Conservation (phyloP, 2,329 filamentous ascomycete species). For the Hymenoscyphus repandus region DNA sequence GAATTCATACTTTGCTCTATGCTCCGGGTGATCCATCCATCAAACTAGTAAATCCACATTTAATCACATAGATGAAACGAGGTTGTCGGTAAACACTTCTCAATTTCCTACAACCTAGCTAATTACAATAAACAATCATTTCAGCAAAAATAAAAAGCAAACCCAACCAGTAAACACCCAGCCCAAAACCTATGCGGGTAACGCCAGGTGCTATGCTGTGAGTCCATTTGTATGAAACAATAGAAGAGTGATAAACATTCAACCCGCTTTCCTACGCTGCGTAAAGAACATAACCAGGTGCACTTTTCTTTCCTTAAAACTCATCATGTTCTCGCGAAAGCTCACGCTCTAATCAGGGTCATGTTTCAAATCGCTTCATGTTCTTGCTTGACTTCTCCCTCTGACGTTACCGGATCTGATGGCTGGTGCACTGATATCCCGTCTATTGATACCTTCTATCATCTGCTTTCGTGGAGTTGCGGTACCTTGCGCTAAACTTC, state of each 20-base stretch:
- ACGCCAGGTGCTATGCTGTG: constrained; percentile 26
- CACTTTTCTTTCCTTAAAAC: constrained; percentile 1
- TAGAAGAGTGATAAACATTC: no score
- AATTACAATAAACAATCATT: neutral
- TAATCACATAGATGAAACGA: no score
- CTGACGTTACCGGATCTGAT: constrained; percentile 22
- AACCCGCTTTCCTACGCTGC: no score
- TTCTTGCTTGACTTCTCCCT: constrained; percentile 20
- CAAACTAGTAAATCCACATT: no score
- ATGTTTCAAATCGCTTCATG: neutral
- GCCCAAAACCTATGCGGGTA: neutral
- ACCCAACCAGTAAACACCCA: neutral
- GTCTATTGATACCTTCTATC: constrained; percentile 22
- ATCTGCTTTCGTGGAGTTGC: constrained; percentile 50
- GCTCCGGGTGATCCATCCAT: no score
- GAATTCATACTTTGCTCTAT: no score
- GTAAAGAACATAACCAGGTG: neutral
- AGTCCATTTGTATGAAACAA: no score
- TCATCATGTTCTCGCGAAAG: constrained; percentile 8
- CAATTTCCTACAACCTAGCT: neutral
- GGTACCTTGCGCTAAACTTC: constrained; percentile 60
- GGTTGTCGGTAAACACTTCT: no score
- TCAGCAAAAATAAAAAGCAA: neutral
- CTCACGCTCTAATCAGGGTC: neutral
- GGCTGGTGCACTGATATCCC: constrained; percentile 30